Base-by-base conservation (phyloP, 176 grass and related monocot genomes). In the Thinopyrum elongatum region DNA sequence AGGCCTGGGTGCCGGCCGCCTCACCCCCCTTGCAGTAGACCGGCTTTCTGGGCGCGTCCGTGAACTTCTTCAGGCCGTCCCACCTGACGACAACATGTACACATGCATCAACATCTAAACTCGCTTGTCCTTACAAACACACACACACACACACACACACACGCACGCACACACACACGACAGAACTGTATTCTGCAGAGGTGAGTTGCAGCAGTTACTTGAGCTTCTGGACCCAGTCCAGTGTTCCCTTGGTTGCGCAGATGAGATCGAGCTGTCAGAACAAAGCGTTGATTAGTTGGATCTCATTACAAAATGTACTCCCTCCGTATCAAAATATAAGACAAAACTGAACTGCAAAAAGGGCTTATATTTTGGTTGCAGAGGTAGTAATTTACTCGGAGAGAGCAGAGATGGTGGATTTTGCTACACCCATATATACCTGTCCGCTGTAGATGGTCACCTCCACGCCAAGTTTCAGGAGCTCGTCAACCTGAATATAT, bases 381-480 rank as follows among this genome's bases (percentile, higher is more conserved):
- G 30, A 31, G 3, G 30, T 31, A 31, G 30, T 62, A 31, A 31
- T 68, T 22, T 22, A 11, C 8, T 34, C 29, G 7, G 6, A 34
- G 15, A 67, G 6, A 19, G 19, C 3, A 34, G 62, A 4, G 26
- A 65, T 65, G 28, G 17, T 33, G 14, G 15, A 38, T 38, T 46
- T 44, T 78, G 34, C 26, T 31, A 31, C n/a, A 4, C 42, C 42
- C 42, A 4, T 44, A 44, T 3, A 29, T 82, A 94, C 95, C 85
- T 95, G 95, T 62, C 92, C 95, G 65, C 84, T 95, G 80, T 98
- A 98, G 65, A 98, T 81, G 39, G 91, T 95, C 10, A 98, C 89
- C 65, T 88, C 82, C 53, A 95, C 77, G 58, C 95, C 93, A 47
- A 91, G 82, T 12, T 88, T 86, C 23, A 98, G 89, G 14, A 98